Evolutionary conservation across 2,329 filamentous ascomycete genomes (phyloP), one percentile per base, ranked within the genome.

Genomic region (Monilinia fructicola): DNA sequence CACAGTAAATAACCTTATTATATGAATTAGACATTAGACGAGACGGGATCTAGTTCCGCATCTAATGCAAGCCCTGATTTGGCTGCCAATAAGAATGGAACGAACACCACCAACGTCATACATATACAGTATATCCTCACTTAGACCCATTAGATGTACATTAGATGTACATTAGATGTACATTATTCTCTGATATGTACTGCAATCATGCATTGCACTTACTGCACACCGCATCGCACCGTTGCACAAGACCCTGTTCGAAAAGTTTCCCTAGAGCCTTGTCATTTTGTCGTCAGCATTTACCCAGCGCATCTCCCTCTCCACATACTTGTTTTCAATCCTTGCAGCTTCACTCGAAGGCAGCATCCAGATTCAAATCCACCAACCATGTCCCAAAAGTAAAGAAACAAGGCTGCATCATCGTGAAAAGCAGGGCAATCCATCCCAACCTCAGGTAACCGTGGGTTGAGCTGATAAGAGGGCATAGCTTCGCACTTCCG

Each of bases 371-470:
- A 14, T 14, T 40, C 55, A 46, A 5, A 60, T 18, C 56, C 56
- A 50, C 56, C 56, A 38, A 60, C 56, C 56, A 38, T 21, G 38
- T n/a, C 28, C 56, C 28, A 11, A 16, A 18, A 50, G 40, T 16
- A 14, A 40, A 54, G 11, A n/a, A 63, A 54, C 48, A 63, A 42
- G 60, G 60, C 60, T 54, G 60, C 60, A 54, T 54, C 23, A 42
- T 62, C 21, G 7, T 11, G 35, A 28, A 52, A 63, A 63, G 50
- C 60, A 63, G 48, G 60, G 60, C 60, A 63, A 42, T 61, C 58
- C 58, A 58, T 46, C 31, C 31, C 7, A 52, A 21, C n/a, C 44
- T 31, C 23, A 18, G 23, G 26, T 14, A 44, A 50, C 56, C 38
- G 28, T 60, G 44, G 44, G n/a, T 38, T 38, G 28, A 18, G 3